Evolutionary conservation across 352 stramenopile genomes (phyloP).

Genomic region (Achlya hypogyna): DNA sequence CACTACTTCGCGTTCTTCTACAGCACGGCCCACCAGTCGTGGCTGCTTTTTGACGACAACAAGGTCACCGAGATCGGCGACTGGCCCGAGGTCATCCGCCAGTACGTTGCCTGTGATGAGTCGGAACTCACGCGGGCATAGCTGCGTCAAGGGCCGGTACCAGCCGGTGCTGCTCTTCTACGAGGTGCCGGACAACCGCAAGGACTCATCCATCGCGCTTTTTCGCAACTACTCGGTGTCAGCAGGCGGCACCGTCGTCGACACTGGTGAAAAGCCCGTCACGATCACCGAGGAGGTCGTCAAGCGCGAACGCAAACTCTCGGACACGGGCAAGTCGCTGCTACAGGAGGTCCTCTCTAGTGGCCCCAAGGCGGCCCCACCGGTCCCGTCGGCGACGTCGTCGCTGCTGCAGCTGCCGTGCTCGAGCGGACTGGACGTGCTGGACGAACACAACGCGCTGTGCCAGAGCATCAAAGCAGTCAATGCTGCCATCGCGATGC

Average conservation of each 20-base stretch:
- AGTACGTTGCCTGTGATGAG: constrained; percentile 25
- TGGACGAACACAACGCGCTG: constrained; percentile 38
- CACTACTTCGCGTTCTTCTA: constrained; percentile 82
- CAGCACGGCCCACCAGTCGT: constrained; percentile 77
- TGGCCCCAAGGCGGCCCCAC: no score
- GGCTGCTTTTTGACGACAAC: constrained; percentile 79
- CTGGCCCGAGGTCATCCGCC: constrained; percentile 61
- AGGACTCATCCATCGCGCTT: constrained; percentile 60
- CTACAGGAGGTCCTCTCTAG: background rate
- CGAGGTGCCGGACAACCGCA: constrained; percentile 69
- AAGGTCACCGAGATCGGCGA: constrained; percentile 64
- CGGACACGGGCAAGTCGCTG: background rate
- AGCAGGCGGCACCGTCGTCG: background rate
- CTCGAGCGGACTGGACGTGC: constrained; percentile 44
- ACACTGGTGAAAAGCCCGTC: background rate
- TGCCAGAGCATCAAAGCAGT: constrained; percentile 70
- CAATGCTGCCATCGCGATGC: constrained; percentile 70
- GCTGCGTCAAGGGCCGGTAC: constrained; percentile 57
- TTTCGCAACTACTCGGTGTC: background rate
- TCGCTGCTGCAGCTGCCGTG: background rate
- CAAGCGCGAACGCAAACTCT: background rate
- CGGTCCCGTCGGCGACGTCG: constrained; percentile 20
- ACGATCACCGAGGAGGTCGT: constrained; percentile 2
- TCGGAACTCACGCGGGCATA: background rate
- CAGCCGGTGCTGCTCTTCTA: constrained; percentile 80